These are phyloP conservation scores for Blastomyces parvus DNA, from an alignment of 2,329 filamentous ascomycete species.

Conservation along the genomic window DNA sequence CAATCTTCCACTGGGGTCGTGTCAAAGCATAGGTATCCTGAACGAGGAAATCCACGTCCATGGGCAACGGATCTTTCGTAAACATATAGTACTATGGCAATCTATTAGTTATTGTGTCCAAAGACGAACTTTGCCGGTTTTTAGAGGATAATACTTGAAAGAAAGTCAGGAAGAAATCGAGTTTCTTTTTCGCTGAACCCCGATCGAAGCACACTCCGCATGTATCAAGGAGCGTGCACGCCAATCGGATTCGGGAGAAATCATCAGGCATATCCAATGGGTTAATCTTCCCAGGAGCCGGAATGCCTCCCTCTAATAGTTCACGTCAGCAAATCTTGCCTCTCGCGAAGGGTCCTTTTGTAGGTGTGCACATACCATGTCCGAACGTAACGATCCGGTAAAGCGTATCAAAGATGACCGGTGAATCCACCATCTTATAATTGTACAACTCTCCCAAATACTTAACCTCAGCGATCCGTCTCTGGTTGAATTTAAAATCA, in stretches of 20 bases:
- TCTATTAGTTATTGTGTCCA: conserved; percentile 13
- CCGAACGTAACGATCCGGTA: conserved; percentile 93
- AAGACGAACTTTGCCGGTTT: not conserved
- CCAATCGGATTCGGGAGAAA: conserved; percentile 86
- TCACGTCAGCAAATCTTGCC: conserved; percentile 15
- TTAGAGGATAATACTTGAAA: conserved; percentile 54
- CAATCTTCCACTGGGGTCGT: conserved; percentile 86
- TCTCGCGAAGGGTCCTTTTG: not conserved
- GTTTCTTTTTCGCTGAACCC: conserved; percentile 86
- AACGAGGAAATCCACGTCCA: conserved; percentile 95
- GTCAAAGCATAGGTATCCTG: conserved; percentile 82
- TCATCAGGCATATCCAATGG: conserved; percentile 82
- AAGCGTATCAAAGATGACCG: conserved; percentile 87
- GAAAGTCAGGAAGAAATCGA: conserved; percentile 94
- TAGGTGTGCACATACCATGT: conserved; percentile 45
- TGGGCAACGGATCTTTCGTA: conserved; percentile 78
- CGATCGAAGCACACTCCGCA: conserved; percentile 95
- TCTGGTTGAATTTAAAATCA: conserved; percentile 95
- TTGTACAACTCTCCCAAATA: conserved; percentile 96
- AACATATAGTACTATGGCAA: conserved; percentile 75
- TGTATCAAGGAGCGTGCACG: conserved; percentile 83
- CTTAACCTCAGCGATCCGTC: conserved; percentile 88
- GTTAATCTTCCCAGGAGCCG: conserved; percentile 66
- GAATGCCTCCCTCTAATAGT: conserved; percentile 58
- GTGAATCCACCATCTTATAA: conserved; percentile 92